Evolutionary conservation across 23 red algal species (phyloP).

Genomic region (Gracilaria caudata): DNA sequence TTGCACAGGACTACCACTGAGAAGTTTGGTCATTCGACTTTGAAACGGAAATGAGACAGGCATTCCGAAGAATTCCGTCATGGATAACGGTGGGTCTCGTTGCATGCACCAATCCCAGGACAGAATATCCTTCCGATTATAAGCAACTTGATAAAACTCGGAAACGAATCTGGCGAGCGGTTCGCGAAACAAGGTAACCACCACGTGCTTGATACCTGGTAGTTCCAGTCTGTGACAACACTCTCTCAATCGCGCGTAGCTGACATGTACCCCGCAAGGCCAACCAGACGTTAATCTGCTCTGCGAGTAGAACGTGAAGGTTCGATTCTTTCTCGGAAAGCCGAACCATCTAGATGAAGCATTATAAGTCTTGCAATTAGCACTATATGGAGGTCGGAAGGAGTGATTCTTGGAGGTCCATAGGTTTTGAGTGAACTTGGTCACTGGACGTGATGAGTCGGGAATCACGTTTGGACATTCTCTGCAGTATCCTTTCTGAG

Average conservation of each 20-base stretch:
- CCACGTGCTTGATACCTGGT: slow-evolving; percentile 43
- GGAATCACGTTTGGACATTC: slow-evolving; percentile 48
- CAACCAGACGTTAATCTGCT: slow-evolving; percentile 51
- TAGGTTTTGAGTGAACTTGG: slow-evolving; percentile 24
- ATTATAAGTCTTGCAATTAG: slow-evolving; percentile 46
- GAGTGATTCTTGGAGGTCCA: slow-evolving; percentile 33
- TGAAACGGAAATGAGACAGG: slow-evolving; percentile 60
- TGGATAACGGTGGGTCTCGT: slow-evolving; percentile 26
- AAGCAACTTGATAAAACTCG: slow-evolving; percentile 47
- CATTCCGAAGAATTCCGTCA: slow-evolving; percentile 63
- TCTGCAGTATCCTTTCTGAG: slow-evolving; percentile 53
- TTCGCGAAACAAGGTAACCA: slow-evolving; percentile 51
- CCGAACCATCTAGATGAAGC: slow-evolving; percentile 53
- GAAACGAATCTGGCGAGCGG: slow-evolving; percentile 58
- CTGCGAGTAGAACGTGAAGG: slow-evolving; percentile 45
- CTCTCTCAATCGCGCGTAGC: slow-evolving; percentile 34
- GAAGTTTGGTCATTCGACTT: slow-evolving; percentile 57
- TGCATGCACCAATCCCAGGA: slow-evolving; percentile 62
- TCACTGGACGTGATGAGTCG: slow-evolving; percentile 22
- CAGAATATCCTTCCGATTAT: slow-evolving; percentile 32
- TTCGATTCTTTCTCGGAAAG: slow-evolving; percentile 34
- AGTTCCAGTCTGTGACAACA: slow-evolving; percentile 37
- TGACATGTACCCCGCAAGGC: slow-evolving; percentile 66
- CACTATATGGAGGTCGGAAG: slow-evolving; percentile 30
- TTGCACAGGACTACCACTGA: slow-evolving; percentile 43